Evolutionary conservation across 2,329 filamentous ascomycete species (phyloP), one percentile per base, ranked within the genome.

Genomic region (Cercospora zeae-maydis): DNA sequence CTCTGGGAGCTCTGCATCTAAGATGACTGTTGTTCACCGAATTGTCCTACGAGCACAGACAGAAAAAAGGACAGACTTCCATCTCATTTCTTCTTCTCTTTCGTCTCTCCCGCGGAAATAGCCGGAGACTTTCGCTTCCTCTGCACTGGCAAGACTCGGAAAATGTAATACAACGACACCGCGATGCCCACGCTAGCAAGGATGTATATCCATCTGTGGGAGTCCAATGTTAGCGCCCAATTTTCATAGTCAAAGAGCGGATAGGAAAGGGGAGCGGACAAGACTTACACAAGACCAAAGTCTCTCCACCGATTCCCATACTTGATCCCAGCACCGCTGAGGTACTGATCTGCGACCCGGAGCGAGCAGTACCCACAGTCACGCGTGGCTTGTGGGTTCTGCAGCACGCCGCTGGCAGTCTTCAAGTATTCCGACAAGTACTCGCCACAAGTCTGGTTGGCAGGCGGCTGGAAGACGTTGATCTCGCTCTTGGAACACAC

Each of bases 401-500:
- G 30, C 2, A 77, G 27, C 45, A 75, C 75, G 21, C 78, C 78
- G 31, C 75, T 74, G 1, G 11, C 19, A 11, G 36, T 36, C 1
- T 42, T 6, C 27, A 69, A 66, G 61, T 71, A 78, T 1, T 66
- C 36, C 6, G 57, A 14, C 55, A 78, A 72, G 67, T 78, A 78
- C 4, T 73, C 53, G n/a, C 64, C 70, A 62, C 77, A 79, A 8
- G 67, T 75, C 52, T 66, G 61, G 16, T 84, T 84, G 0, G 78
- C n/a, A 0, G 83, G 81, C 0, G 90, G 86, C 10, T 83, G 75
- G 71, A 96, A 87, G 19, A 77, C 72, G 13, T 89, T 79, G 61
- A 85, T 80, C 74, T 96, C 92, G 71, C 88, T 88, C 2, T 74
- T 64, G 0, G 88, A 84, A 74, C 92, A 96, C 0, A 73, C 67